Evolutionary conservation across 306 rosid genomes (phyloP), one percentile per base, ranked within the genome.

Genomic region (Rosa multiflora): DNA sequence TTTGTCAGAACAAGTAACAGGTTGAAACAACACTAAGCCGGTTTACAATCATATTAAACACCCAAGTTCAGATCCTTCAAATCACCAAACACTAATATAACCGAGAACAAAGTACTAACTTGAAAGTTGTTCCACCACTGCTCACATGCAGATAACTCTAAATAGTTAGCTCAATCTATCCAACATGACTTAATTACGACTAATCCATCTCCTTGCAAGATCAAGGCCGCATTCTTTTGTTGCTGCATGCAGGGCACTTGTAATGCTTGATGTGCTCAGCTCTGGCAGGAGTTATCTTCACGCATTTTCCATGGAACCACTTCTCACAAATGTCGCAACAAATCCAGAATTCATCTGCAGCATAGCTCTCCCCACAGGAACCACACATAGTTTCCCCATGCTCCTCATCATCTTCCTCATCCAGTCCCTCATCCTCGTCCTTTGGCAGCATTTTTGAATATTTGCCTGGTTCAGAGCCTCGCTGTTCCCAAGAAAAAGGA

Each of bases 241-340:
- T 86, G 83, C 88, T 88, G 89, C 94, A 90, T 23, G 85, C 80
- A 51, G 94, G 94, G 86, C 94, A 90, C 87, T 85, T 90, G 78
- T 90, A 88, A 46, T 81, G 90, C 88, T 90, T 88, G 79, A 90
- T 86, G 79, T 88, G 91, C 85, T 90, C 85, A 10, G 94, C 94
- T 75, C 86, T 78, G 15, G 90, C 89, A 17, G 91, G 89, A 76
- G 94, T 90, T 72, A 88, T 90, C 85, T 86, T 86, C 81, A 90
- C 94, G 15, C 91, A 88, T 72, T 86, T 88, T 7, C 94, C 90
- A 69, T 90, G 94, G 71, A 86, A 90, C 91, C 94, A 90, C 79
- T 82, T 86, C 83, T 88, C 91, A 52, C 93, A 87, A 13, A 83
- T 59, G 81, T 87, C 89, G 6, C 93, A 89, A 71, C 90, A 87